Percentiles rank a stretch among this genome's conserved stretches.
These are phyloP conservation scores for Gossypium rotundifolium DNA, from an alignment of 345 rosid genomes.

Conservation along the genomic window DNA sequence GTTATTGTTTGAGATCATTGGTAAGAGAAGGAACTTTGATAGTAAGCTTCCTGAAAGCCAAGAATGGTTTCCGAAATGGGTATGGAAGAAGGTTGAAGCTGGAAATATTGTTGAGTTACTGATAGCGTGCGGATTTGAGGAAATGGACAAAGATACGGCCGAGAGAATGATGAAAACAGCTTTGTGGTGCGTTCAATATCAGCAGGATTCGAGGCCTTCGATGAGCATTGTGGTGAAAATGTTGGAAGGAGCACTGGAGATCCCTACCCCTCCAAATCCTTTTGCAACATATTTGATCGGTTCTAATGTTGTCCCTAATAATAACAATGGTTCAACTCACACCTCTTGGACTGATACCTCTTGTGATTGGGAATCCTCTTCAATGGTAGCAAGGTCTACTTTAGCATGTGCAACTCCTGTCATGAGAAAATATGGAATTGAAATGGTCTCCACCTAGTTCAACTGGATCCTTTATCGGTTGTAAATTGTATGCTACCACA, in stretches of 20 bases:
- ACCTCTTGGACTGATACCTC: background rate
- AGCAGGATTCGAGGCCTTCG: slow-evolving; percentile 26
- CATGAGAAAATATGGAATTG: slow-evolving; percentile 16
- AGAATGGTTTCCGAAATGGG: slow-evolving; percentile 19
- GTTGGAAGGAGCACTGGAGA: slow-evolving; percentile 31
- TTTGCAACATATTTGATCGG: background rate
- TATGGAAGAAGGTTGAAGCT: slow-evolving; percentile 15
- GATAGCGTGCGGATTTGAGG: slow-evolving; percentile 21
- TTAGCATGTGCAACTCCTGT: slow-evolving; percentile 10
- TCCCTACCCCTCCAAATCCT: slow-evolving; percentile 7
- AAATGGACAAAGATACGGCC: slow-evolving; percentile 21
- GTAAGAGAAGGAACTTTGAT: slow-evolving; percentile 2
- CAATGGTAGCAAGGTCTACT: background rate
- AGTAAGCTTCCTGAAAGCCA: slow-evolving; percentile 1
- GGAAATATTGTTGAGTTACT: slow-evolving; percentile 4
- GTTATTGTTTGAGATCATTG: slow-evolving; percentile 20
- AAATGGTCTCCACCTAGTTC: slow-evolving; percentile 12
- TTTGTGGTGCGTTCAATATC: slow-evolving; percentile 26
- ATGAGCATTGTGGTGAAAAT: slow-evolving; percentile 35
- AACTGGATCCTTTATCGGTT: background rate
- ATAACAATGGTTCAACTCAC: background rate
- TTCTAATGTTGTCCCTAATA: background rate
- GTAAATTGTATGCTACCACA: background rate
- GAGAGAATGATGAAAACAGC: slow-evolving; percentile 27
- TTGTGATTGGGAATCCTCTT: slow-evolving; percentile 1